Conservation (phyloP, 1,284 basidiomycete species). For the Afroboletus lepidellus region DNA sequence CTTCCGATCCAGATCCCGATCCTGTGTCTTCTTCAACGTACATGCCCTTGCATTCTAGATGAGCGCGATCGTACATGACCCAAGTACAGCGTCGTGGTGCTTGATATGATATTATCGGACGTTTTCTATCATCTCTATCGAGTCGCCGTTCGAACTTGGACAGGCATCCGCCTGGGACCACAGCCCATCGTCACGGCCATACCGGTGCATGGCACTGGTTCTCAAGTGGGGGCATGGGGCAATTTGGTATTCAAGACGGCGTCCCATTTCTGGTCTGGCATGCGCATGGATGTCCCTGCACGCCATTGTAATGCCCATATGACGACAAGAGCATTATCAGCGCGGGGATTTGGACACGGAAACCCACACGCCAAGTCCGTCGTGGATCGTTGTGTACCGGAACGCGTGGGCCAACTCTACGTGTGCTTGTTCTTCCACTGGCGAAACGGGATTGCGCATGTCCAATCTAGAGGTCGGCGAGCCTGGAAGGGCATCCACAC, state of each 20-base stretch:
- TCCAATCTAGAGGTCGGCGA: too few relatives aligned
- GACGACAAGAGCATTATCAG: not conserved
- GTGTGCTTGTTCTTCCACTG: too few relatives aligned
- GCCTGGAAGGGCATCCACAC: not conserved
- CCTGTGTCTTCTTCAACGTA: not conserved
- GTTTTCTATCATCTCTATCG: not conserved
- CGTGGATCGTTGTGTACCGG: not conserved
- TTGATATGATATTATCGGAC: not conserved
- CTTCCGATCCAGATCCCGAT: slow-evolving; percentile 3
- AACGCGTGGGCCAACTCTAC: not conserved
- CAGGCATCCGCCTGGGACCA: not conserved
- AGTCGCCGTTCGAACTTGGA: slow-evolving; percentile 17
- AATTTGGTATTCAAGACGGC: slow-evolving; percentile 10
- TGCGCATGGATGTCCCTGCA: not conserved
- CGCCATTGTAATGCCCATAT: not conserved
- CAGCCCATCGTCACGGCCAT: not conserved
- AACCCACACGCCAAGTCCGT: not conserved
- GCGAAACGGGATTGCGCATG: too few relatives aligned
- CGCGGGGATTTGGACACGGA: not conserved
- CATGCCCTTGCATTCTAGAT: not conserved
- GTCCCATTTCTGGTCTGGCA: slow-evolving; percentile 1
- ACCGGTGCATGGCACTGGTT: slow-evolving; percentile 5
- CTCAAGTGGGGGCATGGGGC: not conserved
- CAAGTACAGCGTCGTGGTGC: not conserved
- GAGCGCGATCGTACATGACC: slow-evolving; percentile 8